Conservation (phyloP, 805 yeast genomes). For the Candida railenensis region DNA sequence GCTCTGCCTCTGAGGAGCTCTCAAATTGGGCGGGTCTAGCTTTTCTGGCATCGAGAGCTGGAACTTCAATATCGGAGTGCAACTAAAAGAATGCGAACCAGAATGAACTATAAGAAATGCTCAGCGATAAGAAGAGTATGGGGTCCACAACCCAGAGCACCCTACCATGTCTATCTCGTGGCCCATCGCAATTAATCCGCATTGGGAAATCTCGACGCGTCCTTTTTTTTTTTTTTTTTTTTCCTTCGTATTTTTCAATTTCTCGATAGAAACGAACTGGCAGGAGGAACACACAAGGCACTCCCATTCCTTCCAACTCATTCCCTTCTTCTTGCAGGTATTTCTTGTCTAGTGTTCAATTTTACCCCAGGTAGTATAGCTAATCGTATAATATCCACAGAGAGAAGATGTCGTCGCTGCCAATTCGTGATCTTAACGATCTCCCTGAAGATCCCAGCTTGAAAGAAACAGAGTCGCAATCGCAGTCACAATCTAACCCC, state of each 20-base stretch:
- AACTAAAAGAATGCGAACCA: too few relatives aligned
- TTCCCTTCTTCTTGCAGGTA: too few relatives aligned
- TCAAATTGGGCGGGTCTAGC: neutral
- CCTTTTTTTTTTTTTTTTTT: conserved; percentile 3
- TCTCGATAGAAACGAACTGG: conserved; percentile 1
- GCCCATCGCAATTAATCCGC: conserved; percentile 20
- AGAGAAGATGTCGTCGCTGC: conserved; percentile 38
- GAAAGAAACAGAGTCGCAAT: conserved; percentile 32
- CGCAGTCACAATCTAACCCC: conserved; percentile 31
- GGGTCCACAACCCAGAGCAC: too few relatives aligned
- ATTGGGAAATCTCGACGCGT: conserved; percentile 17
- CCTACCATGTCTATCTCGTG: too few relatives aligned
- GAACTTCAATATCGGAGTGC: too few relatives aligned
- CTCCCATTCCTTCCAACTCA: too few relatives aligned
- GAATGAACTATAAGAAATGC: too few relatives aligned
- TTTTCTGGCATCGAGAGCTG: neutral
- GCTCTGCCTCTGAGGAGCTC: neutral
- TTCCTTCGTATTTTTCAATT: conserved; percentile 4
- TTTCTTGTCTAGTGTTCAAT: too few relatives aligned
- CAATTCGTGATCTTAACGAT: conserved; percentile 34
- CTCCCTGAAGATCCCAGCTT: conserved; percentile 23
- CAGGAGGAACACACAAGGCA: too few relatives aligned
- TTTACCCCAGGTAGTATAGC: too few relatives aligned
- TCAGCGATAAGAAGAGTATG: too few relatives aligned
- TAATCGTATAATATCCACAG: neutral